Percentiles rank a stretch among this genome's conserved stretches.
phyloP scores from a whole-genome alignment of 805 yeast genomes.

The Barnettozyma botsteinii region DNA sequence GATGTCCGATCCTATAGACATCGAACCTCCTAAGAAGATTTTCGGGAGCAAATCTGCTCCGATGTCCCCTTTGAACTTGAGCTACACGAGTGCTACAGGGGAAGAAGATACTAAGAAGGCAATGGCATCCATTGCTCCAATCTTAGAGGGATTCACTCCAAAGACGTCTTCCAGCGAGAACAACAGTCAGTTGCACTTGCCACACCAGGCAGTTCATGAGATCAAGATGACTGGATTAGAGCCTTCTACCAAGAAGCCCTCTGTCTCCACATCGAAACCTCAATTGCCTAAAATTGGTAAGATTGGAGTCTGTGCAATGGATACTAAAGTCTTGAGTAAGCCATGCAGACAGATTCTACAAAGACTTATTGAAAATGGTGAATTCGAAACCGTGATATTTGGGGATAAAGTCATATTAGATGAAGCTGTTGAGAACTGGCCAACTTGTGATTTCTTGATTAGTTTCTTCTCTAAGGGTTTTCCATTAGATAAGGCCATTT shows the following conservation, averaged over 20 bases:
- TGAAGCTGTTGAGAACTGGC: slow-evolving; percentile 95
- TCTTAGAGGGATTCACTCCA: slow-evolving; percentile 66
- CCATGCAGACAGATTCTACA: slow-evolving; percentile 91
- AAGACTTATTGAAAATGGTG: slow-evolving; percentile 84
- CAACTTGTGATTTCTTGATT: slow-evolving; percentile 92
- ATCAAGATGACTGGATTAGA: slow-evolving; percentile 5
- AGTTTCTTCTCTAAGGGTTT: slow-evolving; percentile 94
- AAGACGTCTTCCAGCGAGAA: slow-evolving; percentile 54
- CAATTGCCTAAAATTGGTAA: slow-evolving; percentile 74
- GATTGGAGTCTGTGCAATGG: slow-evolving; percentile 99
- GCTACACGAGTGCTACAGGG: slow-evolving; percentile 12
- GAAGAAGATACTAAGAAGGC: slow-evolving; percentile 43
- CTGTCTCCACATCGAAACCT: slow-evolving; percentile 25
- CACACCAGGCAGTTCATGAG: slow-evolving; percentile 17
- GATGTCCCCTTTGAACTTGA: slow-evolving; percentile 28
- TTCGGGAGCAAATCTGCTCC: slow-evolving; percentile 17
- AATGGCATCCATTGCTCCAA: slow-evolving; percentile 76
- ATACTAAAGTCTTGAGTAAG: slow-evolving; percentile 88
- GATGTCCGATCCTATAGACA: slow-evolving; percentile 24
- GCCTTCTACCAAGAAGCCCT: slow-evolving; percentile 14
- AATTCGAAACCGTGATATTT: slow-evolving; percentile 92
- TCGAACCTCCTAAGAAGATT: slow-evolving; percentile 9
- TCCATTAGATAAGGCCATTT: slow-evolving; percentile 92
- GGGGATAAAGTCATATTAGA: slow-evolving; percentile 96
- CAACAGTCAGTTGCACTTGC: slow-evolving; percentile 24